phyloP scores from a whole-genome alignment of 306 rosid species.

The Cucurbita maxima region DNA sequence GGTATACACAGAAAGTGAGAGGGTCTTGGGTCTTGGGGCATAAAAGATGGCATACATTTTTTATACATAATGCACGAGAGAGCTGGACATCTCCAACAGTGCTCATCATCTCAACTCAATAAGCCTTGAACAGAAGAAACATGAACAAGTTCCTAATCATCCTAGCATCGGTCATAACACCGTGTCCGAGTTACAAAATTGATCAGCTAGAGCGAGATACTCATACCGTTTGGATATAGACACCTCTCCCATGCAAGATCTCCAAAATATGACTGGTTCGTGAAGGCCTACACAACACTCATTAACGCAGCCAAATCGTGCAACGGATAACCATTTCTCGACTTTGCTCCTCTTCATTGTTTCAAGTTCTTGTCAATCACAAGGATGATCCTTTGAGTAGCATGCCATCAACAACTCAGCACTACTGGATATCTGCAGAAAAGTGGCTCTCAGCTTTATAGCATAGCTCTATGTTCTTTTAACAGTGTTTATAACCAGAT shows the following conservation, averaged over 20 bases:
- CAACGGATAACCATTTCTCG: constrained; percentile 8
- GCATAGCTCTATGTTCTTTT: background rate
- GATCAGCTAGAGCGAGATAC: constrained; percentile 31
- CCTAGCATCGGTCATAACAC: constrained; percentile 1
- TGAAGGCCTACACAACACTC: constrained; percentile 1
- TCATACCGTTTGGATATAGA: constrained; percentile 30
- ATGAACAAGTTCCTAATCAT: constrained; percentile 17
- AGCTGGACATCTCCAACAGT: background rate
- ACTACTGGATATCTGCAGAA: constrained; percentile 60
- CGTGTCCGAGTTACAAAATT: constrained; percentile 58
- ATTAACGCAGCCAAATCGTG: constrained; percentile 21
- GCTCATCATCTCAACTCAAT: constrained; percentile 14
- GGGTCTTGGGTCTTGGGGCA: constrained; percentile 25
- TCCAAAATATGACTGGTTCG: constrained; percentile 25
- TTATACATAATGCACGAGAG: constrained; percentile 3
- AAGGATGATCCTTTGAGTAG: background rate
- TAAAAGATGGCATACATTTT: constrained; percentile 2
- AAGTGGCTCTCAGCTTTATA: background rate
- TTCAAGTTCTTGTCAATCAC: background rate
- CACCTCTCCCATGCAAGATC: constrained; percentile 26
- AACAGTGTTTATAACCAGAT: background rate
- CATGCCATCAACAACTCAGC: constrained; percentile 16
- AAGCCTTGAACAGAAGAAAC: constrained; percentile 16
- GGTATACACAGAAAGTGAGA: constrained; percentile 3
- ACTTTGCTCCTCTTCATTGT: background rate